Percentiles rank a stretch among this genome's conserved stretches.
These are phyloP conservation scores for Phoma sp. DNA, from an alignment of 2,329 filamentous ascomycete genomes.

Conservation along the genomic window DNA sequence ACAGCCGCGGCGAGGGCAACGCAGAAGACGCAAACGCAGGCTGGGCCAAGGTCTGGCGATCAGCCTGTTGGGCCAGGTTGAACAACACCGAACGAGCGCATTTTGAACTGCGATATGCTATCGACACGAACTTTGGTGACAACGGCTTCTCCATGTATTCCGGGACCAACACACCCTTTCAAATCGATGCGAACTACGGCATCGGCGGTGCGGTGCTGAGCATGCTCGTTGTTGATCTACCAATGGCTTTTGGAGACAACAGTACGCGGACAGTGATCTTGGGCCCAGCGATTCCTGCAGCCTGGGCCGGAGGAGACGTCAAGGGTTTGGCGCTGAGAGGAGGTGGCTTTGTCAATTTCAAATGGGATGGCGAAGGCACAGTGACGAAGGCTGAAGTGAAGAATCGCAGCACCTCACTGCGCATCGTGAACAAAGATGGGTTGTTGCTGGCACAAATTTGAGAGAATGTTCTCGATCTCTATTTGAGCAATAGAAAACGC, in stretches of 20 bases:
- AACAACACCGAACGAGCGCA: constrained; percentile 60
- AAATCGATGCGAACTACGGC: constrained; percentile 67
- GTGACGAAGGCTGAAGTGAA: constrained; percentile 30
- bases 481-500: no score
- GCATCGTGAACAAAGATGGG: constrained; percentile 23
- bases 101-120: constrained; percentile 56
- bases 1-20: constrained; percentile 56
- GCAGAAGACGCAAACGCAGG: constrained; percentile 59
- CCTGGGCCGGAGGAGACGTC: constrained; percentile 55
- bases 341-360: constrained; percentile 53
- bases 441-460: neutral
- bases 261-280: constrained; percentile 49
- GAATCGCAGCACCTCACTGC: neutral
- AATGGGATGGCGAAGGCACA: constrained; percentile 50
- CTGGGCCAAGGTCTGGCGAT: constrained; percentile 66
- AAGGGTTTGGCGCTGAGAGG: constrained; percentile 55
- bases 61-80: constrained; percentile 62
- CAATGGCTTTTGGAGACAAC: constrained; percentile 31
- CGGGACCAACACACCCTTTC: constrained; percentile 57
- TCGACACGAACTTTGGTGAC: constrained; percentile 57
- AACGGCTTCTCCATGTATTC: constrained; percentile 62
- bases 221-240: constrained; percentile 61
- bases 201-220: constrained; percentile 60
- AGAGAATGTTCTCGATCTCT: neutral
- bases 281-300: constrained; percentile 56